Base-by-base conservation (phyloP, 352 stramenopile genomes). In the Phytophthora agathidicida region DNA sequence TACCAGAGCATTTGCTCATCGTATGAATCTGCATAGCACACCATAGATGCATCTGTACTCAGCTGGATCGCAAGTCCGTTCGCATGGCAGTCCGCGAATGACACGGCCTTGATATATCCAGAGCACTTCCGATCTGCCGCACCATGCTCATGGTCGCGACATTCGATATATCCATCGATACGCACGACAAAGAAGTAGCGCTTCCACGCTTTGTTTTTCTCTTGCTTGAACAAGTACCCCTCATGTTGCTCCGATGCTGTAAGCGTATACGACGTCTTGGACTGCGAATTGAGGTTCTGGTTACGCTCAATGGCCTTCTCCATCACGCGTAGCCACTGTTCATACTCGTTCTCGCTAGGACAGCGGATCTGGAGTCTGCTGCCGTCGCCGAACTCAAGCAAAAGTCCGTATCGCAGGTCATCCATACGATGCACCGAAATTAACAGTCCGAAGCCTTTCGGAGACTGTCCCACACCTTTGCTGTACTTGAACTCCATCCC, bases 1-100 rank as follows among this genome's bases (percentile, higher is more conserved):
- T 92, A 91, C 86, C 86, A 96, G 8, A 93, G 69, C 81, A 91
- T 92, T 45, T 82, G 72, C 46, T 93, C 83, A 51, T 92, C 83
- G 54, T 91, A 93, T 13, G 82, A 80, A 27, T 93, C 80, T 1
- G 84, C 77, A 44, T 94, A 92, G 44, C 89, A 85, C 26, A 92
- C 73, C 44, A 96, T 64, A 9, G 74, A 80, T 3, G 65, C 46
- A 45, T 78, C 81, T n/a, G 71, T 73, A 43, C 80, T 84, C 0
- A 96, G 50, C 41, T 91, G 60, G 36, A 96, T 91, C 13, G 72
- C 73, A 22, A 96, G 66, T 2, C 77, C 84, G 48, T 93, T 88
- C 2, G 71, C 63, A 49, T 91, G 85, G 13, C 75, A 75, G 32
- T 93, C 80, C 9, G 80, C 82, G 33, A 91, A 91, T 7, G 76